Evolutionary conservation across 73 alveolate species (phyloP).

Genomic region (Blepharisma stoltei): DNA sequence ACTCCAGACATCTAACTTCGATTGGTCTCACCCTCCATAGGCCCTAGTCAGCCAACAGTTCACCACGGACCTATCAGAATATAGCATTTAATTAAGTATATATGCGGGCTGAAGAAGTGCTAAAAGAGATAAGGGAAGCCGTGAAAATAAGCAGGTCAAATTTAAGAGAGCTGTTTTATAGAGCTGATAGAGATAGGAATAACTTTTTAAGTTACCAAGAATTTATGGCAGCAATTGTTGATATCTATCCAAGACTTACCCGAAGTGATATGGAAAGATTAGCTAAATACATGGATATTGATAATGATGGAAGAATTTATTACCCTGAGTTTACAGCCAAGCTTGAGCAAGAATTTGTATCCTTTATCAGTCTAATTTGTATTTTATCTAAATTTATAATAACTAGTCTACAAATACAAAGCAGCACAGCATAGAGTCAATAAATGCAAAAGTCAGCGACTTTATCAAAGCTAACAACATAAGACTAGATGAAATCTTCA

Average conservation of each 20-base stretch:
- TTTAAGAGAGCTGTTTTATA: not conserved
- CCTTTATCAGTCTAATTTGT: no score
- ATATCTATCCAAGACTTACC: slow-evolving; percentile 6
- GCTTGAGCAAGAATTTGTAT: not conserved
- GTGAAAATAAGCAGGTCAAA: not conserved
- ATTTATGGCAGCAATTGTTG: not conserved
- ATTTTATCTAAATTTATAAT: no score
- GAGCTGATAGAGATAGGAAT: slow-evolving; percentile 12
- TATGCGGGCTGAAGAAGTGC: slow-evolving; percentile 5
- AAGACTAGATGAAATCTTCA: not conserved
- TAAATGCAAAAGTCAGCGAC: not conserved
- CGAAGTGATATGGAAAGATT: slow-evolving; percentile 1
- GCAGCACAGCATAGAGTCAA: no score
- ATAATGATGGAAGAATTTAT: slow-evolving; percentile 15
- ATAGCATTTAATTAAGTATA: no score
- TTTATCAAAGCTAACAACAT: not conserved
- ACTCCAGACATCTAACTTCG: no score
- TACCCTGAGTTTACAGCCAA: slow-evolving; percentile 1
- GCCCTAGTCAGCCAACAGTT: no score
- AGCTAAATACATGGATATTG: not conserved
- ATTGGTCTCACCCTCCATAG: no score
- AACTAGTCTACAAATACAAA: no score
- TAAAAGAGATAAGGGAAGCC: slow-evolving; percentile 1
- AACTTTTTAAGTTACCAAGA: slow-evolving; percentile 15
- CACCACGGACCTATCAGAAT: no score